Base-by-base conservation (phyloP, 768 basidiomycete species). In the Mycena indigotica region DNA sequence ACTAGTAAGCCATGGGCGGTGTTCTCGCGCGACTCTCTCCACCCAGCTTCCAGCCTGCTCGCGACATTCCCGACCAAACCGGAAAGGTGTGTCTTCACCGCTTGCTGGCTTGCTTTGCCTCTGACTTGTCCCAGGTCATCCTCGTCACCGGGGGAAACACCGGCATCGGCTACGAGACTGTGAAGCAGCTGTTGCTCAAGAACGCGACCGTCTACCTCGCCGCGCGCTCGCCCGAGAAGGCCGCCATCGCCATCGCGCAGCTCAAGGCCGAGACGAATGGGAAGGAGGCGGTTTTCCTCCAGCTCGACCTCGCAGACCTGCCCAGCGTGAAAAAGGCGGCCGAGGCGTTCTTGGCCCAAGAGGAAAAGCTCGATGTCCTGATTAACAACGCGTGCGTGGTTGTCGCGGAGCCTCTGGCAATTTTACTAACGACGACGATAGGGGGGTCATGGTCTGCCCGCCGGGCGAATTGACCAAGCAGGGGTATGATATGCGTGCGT, bases 131-230 rank as follows among this genome's bases (percentile, higher is more conserved):
- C n/a, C n/a, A 51, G 50, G 29, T 51, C 13, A 32, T 32, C 5
- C 4, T 51, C 50, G 50, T 51, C 19, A 51, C 50, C 3, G 50
- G 50, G n/a, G 50, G 50, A 28, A 51, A 40, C 41, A 24, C 41
- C 28, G 52, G 52, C 16, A 44, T 53, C 38, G 52, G 52, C 13
- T 53, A 53, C 41, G 52, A 53, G 26, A 53, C 52, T 8, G 52
- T 45, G 6, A 53, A 63, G 56, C 50, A 56, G 28, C 61, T 69
- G 29, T 62, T 72, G n/a, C 30, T 49, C 15, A 66, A 71, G 29
- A 63, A 67, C 39, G 69, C 64, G 32, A 67, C 64, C 23, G 73
- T 76, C 8, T 76, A 74, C 64, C 56, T 75, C 16, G 69, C 67
- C 1, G 57, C 64, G 35, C 69, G 74, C 4, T 57, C 60, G 21